Conservation (phyloP, 805 yeast species). For the Pichia pseudocactophila region DNA sequence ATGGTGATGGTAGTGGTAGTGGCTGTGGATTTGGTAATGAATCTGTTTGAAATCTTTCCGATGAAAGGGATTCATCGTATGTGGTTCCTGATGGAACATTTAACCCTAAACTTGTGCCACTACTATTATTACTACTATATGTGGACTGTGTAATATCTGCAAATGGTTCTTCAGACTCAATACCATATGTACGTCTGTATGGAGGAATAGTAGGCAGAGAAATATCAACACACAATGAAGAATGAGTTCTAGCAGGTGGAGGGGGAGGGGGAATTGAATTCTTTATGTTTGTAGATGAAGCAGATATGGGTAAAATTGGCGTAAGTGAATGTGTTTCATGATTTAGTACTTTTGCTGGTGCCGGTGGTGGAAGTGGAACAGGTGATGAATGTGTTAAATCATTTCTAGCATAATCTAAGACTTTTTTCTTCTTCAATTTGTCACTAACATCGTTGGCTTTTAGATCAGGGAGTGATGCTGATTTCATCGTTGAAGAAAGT, state of each 20-base stretch:
- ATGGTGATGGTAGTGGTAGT: constrained; percentile 3
- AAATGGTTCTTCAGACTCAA: too few species aligned
- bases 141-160: too few species aligned
- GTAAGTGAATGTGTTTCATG: neutral
- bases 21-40: neutral
- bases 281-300: neutral
- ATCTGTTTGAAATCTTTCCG: too few species aligned
- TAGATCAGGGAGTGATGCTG: too few species aligned
- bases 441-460: too few species aligned
- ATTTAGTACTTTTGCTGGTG: neutral
- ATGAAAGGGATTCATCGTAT: too few species aligned
- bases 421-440: too few species aligned
- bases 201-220: neutral
- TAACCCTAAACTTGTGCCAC: too few species aligned
- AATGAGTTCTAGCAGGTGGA: constrained; percentile 2
- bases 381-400: neutral
- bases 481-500: too few species aligned
- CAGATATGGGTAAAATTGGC: neutral
- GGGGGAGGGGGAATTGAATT: neutral
- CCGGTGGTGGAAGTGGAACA: neutral
- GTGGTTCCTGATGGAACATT: too few species aligned
- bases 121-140: too few species aligned
- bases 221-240: neutral
- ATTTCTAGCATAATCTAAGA: too few species aligned
- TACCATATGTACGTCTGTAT: neutral